These are phyloP conservation scores for Suillus discolor DNA, from an alignment of 768 basidiomycete species.

Conservation along the genomic window DNA sequence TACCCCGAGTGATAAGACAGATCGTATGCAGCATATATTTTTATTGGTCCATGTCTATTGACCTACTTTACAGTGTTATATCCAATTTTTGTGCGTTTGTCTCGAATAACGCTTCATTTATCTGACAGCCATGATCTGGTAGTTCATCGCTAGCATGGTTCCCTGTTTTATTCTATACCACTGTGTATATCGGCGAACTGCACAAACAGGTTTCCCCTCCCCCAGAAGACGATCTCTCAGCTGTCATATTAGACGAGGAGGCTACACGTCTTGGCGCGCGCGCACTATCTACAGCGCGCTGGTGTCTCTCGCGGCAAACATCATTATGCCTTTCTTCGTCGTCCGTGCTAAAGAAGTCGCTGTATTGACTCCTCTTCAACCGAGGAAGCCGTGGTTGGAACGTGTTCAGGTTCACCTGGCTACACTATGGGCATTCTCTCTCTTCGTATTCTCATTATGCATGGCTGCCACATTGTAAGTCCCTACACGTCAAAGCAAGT, in stretches of 20 bases:
- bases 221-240: conserved; percentile 32
- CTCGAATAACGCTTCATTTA: background rate
- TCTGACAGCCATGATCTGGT: conserved; percentile 9
- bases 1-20: conserved; percentile 76
- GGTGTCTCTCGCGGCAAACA: conserved; percentile 64
- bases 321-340: conserved; percentile 72
- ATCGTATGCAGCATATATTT: conserved; percentile 58
- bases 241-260: conserved; percentile 54
- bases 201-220: conserved; percentile 56
- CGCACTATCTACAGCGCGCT: conserved; percentile 76
- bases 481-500: conserved; percentile 11
- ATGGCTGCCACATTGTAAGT: conserved; percentile 88
- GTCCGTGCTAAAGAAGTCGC: conserved; percentile 18
- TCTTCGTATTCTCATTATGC: conserved; percentile 69
- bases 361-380: conserved; percentile 19
- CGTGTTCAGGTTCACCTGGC: conserved; percentile 61
- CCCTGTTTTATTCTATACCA: conserved; percentile 86
- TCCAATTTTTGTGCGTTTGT: conserved; percentile 76
- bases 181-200: conserved; percentile 86
- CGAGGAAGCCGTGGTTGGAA: conserved; percentile 36
- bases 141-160: conserved; percentile 93
- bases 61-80: conserved; percentile 55
- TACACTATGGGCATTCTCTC: conserved; percentile 78
- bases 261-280: conserved; percentile 83
- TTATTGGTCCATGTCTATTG: conserved; percentile 2